Conservation (phyloP, 805 yeast genomes). For the Candida gorgasii region DNA sequence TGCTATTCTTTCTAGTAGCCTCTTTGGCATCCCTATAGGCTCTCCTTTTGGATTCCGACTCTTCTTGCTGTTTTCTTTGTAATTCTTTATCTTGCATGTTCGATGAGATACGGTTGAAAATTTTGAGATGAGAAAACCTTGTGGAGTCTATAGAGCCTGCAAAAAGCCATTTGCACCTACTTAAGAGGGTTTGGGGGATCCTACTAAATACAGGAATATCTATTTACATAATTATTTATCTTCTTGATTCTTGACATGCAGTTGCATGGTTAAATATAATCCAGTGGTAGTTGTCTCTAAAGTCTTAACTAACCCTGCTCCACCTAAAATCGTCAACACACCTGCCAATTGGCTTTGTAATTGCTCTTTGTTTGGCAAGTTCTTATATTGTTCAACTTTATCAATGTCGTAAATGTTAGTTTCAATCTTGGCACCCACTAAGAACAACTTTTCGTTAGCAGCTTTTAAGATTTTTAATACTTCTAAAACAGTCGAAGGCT, state of each 20-base stretch:
- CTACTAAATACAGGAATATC: neutral
- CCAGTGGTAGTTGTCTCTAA: constrained; percentile 66
- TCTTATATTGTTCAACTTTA: constrained; percentile 64
- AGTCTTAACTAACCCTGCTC: constrained; percentile 85
- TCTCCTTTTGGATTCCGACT: constrained; percentile 44
- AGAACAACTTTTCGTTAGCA: constrained; percentile 70
- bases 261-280: constrained; percentile 73
- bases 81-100: constrained; percentile 15
- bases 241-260: constrained; percentile 22
- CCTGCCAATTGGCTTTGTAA: constrained; percentile 84
- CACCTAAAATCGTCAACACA: constrained; percentile 78
- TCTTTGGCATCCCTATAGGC: constrained; percentile 49
- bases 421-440: constrained; percentile 86
- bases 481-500: constrained; percentile 66
- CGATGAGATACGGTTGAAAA: constrained; percentile 12
- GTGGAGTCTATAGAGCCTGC: neutral
- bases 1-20: constrained; percentile 25
- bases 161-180: neutral
- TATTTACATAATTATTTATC: constrained; percentile 2
- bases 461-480: constrained; percentile 61
- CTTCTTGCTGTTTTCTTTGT: constrained; percentile 22
- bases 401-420: constrained; percentile 51
- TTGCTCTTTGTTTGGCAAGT: constrained; percentile 67
- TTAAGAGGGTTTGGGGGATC: neutral
- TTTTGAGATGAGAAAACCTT: too few species aligned